Conservation (phyloP, 257 asterid genomes). For the Salvia miltiorrhiza region DNA sequence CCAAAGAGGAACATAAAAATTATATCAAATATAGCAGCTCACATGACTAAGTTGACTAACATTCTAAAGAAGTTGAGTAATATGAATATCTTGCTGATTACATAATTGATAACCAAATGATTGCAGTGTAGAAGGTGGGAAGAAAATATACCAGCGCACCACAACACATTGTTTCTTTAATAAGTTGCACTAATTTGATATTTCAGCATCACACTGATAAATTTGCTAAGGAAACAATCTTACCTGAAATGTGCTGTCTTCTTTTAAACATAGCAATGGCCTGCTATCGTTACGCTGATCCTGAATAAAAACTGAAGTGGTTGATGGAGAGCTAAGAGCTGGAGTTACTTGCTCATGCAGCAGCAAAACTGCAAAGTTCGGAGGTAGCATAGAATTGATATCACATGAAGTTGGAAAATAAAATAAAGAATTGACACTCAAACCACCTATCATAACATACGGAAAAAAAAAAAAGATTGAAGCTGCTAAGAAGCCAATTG, state of each 20-base stretch:
- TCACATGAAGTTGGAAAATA: background rate
- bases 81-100: background rate
- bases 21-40: conserved; percentile 13
- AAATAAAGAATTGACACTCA: background rate
- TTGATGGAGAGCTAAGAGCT: conserved; percentile 38
- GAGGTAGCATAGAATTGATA: conserved; percentile 16
- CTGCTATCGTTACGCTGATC: conserved; percentile 51
- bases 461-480: background rate
- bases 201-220: conserved; percentile 1
- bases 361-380: conserved; percentile 52
- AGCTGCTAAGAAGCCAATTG: background rate
- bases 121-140: background rate
- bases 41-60: conserved; percentile 2
- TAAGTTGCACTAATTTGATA: background rate
- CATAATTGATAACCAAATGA: background rate
- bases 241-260: conserved; percentile 48
- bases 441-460: background rate
- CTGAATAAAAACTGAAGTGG: conserved; percentile 49
- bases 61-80: background rate
- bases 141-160: background rate
- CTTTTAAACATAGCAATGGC: conserved; percentile 38
- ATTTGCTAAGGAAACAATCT: background rate
- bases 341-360: conserved; percentile 63
- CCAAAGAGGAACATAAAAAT: conserved; percentile 13
- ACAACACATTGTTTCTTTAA: background rate